These are phyloP conservation scores for Vanilla planifolia DNA, from an alignment of 106 monocot species.

Conservation along the genomic window DNA sequence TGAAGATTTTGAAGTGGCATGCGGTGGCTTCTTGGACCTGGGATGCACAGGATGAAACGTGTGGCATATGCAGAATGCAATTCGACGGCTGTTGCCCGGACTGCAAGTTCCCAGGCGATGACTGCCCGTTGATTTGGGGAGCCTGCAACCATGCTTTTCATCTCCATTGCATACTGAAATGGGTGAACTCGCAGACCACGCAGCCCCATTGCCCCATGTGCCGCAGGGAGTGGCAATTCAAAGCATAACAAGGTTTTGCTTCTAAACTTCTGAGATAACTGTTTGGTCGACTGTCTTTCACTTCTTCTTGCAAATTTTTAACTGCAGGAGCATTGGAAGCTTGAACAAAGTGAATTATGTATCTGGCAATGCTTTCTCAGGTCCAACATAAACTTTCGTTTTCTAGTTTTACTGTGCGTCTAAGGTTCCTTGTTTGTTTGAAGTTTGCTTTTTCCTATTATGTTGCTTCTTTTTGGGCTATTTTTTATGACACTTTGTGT, in stretches of 20 bases:
- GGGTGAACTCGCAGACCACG: conserved; percentile 76
- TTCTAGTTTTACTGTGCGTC: too few species aligned
- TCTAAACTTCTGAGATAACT: not conserved
- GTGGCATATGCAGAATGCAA: conserved; percentile 85
- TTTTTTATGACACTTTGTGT: too few species aligned
- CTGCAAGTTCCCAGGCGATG: conserved; percentile 86
- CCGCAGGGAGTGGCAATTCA: conserved; percentile 87
- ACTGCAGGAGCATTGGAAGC: too few species aligned
- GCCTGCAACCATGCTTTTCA: conserved; percentile 81
- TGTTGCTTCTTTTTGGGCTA: too few species aligned
- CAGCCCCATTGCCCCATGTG: conserved; percentile 87
- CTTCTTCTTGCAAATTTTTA: too few species aligned
- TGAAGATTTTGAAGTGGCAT: conserved; percentile 68
- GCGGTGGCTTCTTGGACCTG: conserved; percentile 86
- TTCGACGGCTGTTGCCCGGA: conserved; percentile 92
- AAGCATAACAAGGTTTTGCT: conserved; percentile 27
- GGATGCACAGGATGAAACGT: conserved; percentile 85
- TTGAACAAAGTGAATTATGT: too few species aligned
- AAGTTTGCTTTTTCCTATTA: too few species aligned
- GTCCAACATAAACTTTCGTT: too few species aligned
- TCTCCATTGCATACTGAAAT: conserved; percentile 84
- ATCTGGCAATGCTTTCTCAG: too few species aligned
- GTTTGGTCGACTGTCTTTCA: too few species aligned
- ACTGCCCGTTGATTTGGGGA: conserved; percentile 88
- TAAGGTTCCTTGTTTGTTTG: too few species aligned